phyloP scores from a whole-genome alignment of 2,329 filamentous ascomycete species.

The Verticillium isaacii region DNA sequence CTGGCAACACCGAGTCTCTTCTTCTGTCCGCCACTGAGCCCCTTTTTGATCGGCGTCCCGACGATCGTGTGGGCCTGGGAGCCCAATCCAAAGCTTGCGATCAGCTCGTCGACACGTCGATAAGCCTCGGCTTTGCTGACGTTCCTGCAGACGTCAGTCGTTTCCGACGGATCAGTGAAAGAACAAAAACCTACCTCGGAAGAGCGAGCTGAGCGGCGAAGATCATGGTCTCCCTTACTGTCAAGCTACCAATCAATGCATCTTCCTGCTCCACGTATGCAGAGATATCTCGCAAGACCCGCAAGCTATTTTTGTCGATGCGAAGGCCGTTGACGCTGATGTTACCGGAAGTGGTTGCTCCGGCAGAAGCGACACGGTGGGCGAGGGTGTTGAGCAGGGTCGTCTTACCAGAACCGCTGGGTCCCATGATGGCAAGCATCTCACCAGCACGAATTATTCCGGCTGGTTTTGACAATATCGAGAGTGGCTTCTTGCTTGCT shows the following conservation, averaged over 20 bases:
- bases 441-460: conserved; percentile 46
- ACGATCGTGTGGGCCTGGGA: conserved; percentile 67
- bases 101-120: conserved; percentile 58
- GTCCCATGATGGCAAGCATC: conserved; percentile 77
- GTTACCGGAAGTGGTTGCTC: conserved; percentile 38
- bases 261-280: conserved; percentile 88
- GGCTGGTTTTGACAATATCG: conserved; percentile 11
- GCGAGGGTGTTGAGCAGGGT: conserved; percentile 79
- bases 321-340: conserved; percentile 59
- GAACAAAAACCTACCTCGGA: conserved; percentile 7
- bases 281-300: conserved; percentile 60
- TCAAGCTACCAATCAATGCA: conserved; percentile 74
- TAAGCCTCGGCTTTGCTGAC: conserved; percentile 50
- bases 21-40: conserved; percentile 83
- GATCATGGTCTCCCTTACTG: conserved; percentile 71
- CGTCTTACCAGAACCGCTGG: conserved; percentile 70
- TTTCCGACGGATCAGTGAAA: neutral
- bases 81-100: conserved; percentile 69
- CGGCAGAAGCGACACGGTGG: conserved; percentile 43
- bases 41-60: conserved; percentile 78
- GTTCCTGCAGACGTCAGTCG: conserved; percentile 16
- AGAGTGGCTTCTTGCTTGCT: conserved; percentile 50
- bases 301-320: conserved; percentile 51
- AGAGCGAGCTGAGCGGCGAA: conserved; percentile 66
- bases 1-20: conserved; percentile 73